Evolutionary conservation across 192 early-diverging fungal genomes (phyloP), one percentile per base, ranked within the genome.

Genomic region (Spizellomyces punctatus): DNA sequence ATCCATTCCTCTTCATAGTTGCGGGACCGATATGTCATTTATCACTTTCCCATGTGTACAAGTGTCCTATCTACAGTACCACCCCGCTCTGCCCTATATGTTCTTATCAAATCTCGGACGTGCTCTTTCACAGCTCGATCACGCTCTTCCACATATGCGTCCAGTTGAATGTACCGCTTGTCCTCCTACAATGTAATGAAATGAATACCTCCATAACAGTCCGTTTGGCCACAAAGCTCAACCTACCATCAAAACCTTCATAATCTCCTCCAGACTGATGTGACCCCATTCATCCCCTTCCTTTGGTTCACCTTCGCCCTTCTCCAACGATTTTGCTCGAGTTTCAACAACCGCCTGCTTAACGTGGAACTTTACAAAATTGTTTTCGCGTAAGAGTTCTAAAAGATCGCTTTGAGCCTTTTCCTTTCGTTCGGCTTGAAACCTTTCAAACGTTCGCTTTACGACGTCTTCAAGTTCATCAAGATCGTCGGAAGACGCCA

Each of bases 341-440:
- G 44, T 19, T 27, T 71, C 75, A 54, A 63, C 70, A 19, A 83
- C 82, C 22, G 81, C 80, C 64, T 76, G 75, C 45, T 80, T 72
- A 46, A 85, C 76, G 12, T 86, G 78, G 76, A 86, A 87, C 66
- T 75, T 70, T 5, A 88, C 49, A 73, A 88, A 88, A 21, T 79
- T 73, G 69, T 87, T 88, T 67, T 87, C 85, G 57, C 50, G 46
- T 45, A 87, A 63, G 14, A 77, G 69, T 46, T 82, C 72, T 55
- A 67, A 57, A 50, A 87, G 74, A 43, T 78, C 81, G 10, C 48
- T 16, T 21, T 75, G 69, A 16, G 86, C 84, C 21, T 56, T 74
- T 19, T 64, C 43, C 43, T 76, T 46, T 44, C 81, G 71, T 16
- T 58, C 56, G 5, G 47, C 52, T 63, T 81, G 75, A 62, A 73